Conservation (phyloP, 148 eudicot species). For the Limonium bicolor region DNA sequence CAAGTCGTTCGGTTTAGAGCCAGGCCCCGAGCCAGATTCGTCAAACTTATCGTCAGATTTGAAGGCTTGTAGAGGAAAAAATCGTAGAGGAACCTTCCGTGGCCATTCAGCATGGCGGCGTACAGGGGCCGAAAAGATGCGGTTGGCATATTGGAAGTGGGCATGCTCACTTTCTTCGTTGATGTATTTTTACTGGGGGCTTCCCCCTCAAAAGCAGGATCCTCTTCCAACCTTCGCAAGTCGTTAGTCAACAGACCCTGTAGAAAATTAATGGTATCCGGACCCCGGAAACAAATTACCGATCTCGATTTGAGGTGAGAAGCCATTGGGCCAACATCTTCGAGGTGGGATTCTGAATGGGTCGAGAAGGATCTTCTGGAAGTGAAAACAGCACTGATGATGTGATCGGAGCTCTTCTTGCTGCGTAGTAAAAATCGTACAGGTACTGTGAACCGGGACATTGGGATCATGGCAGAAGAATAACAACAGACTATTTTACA, state of each 20-base stretch:
- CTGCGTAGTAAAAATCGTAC: slow-evolving; percentile 1
- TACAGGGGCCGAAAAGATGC: slow-evolving; percentile 37
- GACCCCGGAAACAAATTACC: slow-evolving; percentile 65
- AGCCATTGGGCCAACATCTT: slow-evolving; percentile 58
- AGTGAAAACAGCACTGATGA: not conserved
- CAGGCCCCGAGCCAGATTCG: slow-evolving; percentile 53
- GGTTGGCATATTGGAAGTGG: slow-evolving; percentile 43
- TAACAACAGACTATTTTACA: too few relatives aligned
- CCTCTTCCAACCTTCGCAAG: slow-evolving; percentile 30
- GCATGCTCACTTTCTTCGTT: too few relatives aligned
- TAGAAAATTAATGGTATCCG: slow-evolving; percentile 67
- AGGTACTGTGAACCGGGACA: not conserved
- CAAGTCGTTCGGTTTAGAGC: slow-evolving; percentile 22
- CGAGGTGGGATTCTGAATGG: slow-evolving; percentile 15
- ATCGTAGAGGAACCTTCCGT: slow-evolving; percentile 88
- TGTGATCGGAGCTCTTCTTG: not conserved
- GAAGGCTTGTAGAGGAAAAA: slow-evolving; percentile 56
- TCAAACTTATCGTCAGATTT: slow-evolving; percentile 56
- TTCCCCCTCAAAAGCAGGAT: slow-evolving; percentile 9
- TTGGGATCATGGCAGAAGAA: too few relatives aligned
- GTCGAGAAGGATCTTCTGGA: slow-evolving; percentile 19
- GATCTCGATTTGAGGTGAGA: slow-evolving; percentile 57
- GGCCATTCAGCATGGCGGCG: slow-evolving; percentile 66
- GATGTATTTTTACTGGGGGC: too few relatives aligned
- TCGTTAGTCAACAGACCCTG: slow-evolving; percentile 83